Base-by-base conservation (phyloP, 2,329 filamentous ascomycete species). In the Exophiala spinifera region DNA sequence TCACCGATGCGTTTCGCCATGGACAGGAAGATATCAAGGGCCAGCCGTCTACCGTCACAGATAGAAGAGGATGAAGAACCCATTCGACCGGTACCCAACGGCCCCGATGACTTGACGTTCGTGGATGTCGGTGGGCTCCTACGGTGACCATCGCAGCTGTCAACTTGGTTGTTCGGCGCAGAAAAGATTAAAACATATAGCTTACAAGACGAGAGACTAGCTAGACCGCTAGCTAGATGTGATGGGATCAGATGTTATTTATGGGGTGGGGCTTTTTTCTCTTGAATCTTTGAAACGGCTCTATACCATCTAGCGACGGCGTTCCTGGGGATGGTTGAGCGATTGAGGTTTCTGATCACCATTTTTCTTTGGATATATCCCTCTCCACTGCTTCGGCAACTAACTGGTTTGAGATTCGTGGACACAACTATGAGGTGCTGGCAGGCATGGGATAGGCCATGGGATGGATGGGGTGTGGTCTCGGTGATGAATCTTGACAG, bases 51-150 rank as follows among this genome's bases (percentile, higher is more conserved):
- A 14, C 1, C 69, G 67, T 53, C 64, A 64, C 14, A 61, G 67
- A 14, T 74, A 20, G 49, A 52, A 49, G 50, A 48, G 23, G 42
- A 44, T n/a, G 47, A 51, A 36, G 21, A 82, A 59, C 83, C 55
- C 10, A 46, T 46, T 23, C 37, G 40, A 85, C 60, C 66, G 84
- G 1, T 78, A 80, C 7, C 81, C 79, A 1, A 70, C 83, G 14
- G 55, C 11, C 56, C 55, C 14, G 61, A 64, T 39, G 58, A 61
- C 25, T 65, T 85, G 4, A 72, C 70, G 31, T 39, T 67, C 23
- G 52, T 53, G 7, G 65, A 67, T 49, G 63, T 59, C 20, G 65
- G 65, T 20, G 63, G 65, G 3, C 46, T 66, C 8, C 37, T 66
- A 23, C 56, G 36, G 50, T 62, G 56, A 61, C 23, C 25, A 33